Percentiles rank a stretch among this genome's conserved stretches.
phyloP scores from a whole-genome alignment of 345 rosid genomes.

The Aurinia saxatilis region DNA sequence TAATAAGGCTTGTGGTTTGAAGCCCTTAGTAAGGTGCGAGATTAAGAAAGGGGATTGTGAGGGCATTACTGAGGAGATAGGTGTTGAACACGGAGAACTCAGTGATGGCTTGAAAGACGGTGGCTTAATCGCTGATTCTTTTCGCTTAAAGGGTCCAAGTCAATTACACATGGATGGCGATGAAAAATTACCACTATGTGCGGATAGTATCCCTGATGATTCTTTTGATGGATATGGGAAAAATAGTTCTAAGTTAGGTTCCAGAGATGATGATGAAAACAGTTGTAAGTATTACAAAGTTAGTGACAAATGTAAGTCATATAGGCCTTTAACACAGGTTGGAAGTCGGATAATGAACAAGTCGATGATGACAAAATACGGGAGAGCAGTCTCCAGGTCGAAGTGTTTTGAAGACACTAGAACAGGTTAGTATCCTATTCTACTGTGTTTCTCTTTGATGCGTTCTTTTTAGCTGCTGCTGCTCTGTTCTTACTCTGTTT shows the following conservation, averaged over 20 bases:
- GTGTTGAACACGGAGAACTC: conserved; percentile 24
- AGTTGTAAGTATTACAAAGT: conserved; percentile 47
- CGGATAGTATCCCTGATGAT: conserved; percentile 27
- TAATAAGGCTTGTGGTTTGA: conserved; percentile 25
- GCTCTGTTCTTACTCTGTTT: conserved; percentile 9
- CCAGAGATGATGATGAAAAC: conserved; percentile 70
- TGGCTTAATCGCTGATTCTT: conserved; percentile 18
- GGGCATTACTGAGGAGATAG: conserved; percentile 22
- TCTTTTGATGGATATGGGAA: conserved; percentile 46
- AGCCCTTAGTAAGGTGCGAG: conserved; percentile 18
- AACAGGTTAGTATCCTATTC: conserved; percentile 44
- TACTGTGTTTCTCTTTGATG: conserved; percentile 8
- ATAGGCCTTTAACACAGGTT: conserved; percentile 52
- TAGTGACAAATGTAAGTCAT: conserved; percentile 42
- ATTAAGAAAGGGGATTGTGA: conserved; percentile 16
- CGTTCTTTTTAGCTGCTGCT: background rate
- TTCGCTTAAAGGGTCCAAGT: conserved; percentile 33
- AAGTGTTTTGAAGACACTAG: conserved; percentile 47
- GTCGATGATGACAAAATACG: conserved; percentile 48
- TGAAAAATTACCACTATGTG: conserved; percentile 31
- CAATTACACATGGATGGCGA: conserved; percentile 29
- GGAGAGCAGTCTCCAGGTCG: conserved; percentile 58
- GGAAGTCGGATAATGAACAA: conserved; percentile 58
- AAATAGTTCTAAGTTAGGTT: conserved; percentile 45
- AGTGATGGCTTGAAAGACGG: conserved; percentile 25